A percentile compares a stretch with the other conserved stretches of the same genome.
phyloP scores from a whole-genome alignment of 1,284 basidiomycete genomes.

The Kalmanozyma brasiliensis region DNA sequence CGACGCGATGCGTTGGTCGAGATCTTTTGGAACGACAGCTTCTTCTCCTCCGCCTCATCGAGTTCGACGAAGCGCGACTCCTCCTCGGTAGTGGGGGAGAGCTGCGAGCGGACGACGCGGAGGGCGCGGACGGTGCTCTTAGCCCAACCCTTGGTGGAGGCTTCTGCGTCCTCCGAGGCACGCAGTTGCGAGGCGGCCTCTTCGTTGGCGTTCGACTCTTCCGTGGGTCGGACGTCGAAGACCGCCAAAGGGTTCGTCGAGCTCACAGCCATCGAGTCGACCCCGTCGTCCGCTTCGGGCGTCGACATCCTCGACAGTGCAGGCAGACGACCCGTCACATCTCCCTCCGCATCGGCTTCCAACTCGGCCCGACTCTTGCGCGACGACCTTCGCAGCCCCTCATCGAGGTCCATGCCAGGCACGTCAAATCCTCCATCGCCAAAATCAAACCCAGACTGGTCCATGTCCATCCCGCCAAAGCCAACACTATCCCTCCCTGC shows the following conservation, averaged over 20 bases:
- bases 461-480: constrained; percentile 41
- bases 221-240: constrained; percentile 77
- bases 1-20: constrained; percentile 84
- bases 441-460: constrained; percentile 28
- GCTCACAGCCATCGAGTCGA: constrained; percentile 73
- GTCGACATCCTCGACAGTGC: constrained; percentile 57
- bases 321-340: constrained; percentile 44
- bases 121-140: constrained; percentile 91
- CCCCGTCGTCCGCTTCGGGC: constrained; percentile 75
- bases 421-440: constrained; percentile 32
- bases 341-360: constrained; percentile 28
- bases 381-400: constrained; percentile 41
- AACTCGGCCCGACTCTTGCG: constrained; percentile 35
- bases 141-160: constrained; percentile 75
- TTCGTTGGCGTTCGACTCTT: constrained; percentile 62
- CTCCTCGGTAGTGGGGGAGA: constrained; percentile 70
- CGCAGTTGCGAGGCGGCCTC: constrained; percentile 69
- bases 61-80: constrained; percentile 43
- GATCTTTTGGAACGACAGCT: constrained; percentile 79
- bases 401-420: constrained; percentile 39
- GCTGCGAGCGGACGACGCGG: constrained; percentile 80
- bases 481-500: constrained; percentile 35
- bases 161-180: constrained; percentile 69
- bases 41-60: constrained; percentile 67
- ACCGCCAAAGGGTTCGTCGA: constrained; percentile 80